These are phyloP conservation scores for Capronia coronata DNA, from an alignment of 2,329 filamentous ascomycete species.

Conservation along the genomic window DNA sequence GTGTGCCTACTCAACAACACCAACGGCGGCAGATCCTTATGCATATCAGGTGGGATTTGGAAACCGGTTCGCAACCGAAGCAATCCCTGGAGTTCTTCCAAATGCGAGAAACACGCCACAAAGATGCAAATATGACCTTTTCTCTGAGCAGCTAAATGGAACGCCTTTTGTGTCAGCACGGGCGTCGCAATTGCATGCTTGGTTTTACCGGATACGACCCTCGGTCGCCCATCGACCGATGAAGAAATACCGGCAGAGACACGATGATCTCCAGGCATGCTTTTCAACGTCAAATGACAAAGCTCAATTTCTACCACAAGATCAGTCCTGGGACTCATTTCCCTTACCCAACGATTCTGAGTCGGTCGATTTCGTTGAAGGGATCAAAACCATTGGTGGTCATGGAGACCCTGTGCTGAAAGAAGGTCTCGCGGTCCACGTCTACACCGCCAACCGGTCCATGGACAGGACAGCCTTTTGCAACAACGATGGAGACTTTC, in stretches of 20 bases:
- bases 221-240: constrained; percentile 44
- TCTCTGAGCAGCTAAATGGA: constrained; percentile 47
- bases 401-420: constrained; percentile 53
- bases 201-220: constrained; percentile 54
- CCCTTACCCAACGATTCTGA: constrained; percentile 45
- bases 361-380: constrained; percentile 50
- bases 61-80: constrained; percentile 34
- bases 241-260: background rate
- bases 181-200: constrained; percentile 52
- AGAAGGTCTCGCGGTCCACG: constrained; percentile 50
- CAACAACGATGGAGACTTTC: constrained; percentile 59
- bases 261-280: constrained; percentile 28
- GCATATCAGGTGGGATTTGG: constrained; percentile 32
- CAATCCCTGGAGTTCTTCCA: constrained; percentile 35
- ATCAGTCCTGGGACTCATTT: constrained; percentile 53
- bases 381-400: constrained; percentile 51
- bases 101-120: constrained; percentile 36
- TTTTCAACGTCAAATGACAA: constrained; percentile 44
- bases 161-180: constrained; percentile 54
- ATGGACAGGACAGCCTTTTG: constrained; percentile 54
- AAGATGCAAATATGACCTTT: constrained; percentile 34
- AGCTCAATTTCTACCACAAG: constrained; percentile 50
- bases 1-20: background rate
- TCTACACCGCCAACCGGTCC: constrained; percentile 51
- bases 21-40: constrained; percentile 14